Evolutionary conservation across 306 rosid genomes (phyloP), one percentile per base, ranked within the genome.

Genomic region (Biancaea sappan): DNA sequence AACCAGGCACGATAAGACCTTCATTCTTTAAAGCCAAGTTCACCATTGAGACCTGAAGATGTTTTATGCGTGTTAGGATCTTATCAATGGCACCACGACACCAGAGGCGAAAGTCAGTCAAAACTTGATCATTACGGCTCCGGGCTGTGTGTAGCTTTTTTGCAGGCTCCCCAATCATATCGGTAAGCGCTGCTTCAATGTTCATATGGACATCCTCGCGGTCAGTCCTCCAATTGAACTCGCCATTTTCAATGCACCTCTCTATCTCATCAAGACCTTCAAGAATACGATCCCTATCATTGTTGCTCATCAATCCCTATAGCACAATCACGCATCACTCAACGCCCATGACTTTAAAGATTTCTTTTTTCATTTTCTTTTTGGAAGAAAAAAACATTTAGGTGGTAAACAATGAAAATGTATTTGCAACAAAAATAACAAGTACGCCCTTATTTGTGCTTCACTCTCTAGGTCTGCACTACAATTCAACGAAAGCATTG

Each of bases 131-230:
- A 6, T 94, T 94, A 7, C 99, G 81, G 72, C 99, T 94, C 24
- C 99, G 84, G 10, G 99, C 91, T 0, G 99, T 94, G 75, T 94
- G 99, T 0, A 94, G 89, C 86, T 94, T 94, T 88, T 92, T 94
- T 0, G 96, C 97, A 75, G 99, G 95, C 59, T 94, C 99, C 8
- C 99, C 99, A 25, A 92, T 90, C 86, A 92, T 19, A 73, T 94
- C 99, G 24, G 87, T 94, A 65, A 94, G 88, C 11, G 97, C 88
- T 2, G 99, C 97, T 79, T 94, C 99, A 37, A 94, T 92, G 88
- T 94, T 94, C 99, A 94, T 94, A 73, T 92, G 97, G 59, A 94
- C 97, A 37, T 94, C 99, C 75, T 94, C 99, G 32, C 99, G 80
- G 22, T 94, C 99, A 43, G 92, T 84, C 82, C 97, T 90, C 97